These are phyloP conservation scores for Gigaspora rosea DNA, from an alignment of 192 early-diverging fungal species.

Conservation along the genomic window DNA sequence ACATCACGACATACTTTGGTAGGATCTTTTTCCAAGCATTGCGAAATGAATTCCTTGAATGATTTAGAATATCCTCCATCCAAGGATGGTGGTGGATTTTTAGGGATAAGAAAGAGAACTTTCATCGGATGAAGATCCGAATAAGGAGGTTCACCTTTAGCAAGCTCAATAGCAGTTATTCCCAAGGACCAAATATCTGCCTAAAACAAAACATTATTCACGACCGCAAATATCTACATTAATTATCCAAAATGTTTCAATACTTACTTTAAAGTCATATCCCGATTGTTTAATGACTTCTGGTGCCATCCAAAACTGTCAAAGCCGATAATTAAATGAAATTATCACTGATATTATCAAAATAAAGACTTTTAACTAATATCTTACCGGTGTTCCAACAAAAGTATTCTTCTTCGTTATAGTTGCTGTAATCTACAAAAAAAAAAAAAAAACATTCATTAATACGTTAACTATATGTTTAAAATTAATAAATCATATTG, in stretches of 20 bases:
- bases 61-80: conserved; percentile 74
- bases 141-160: conserved; percentile 89
- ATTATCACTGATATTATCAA: not conserved
- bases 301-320: conserved; percentile 87
- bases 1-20: conserved; percentile 50
- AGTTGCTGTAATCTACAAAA: conserved; percentile 70
- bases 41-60: conserved; percentile 88
- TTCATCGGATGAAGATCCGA: conserved; percentile 95
- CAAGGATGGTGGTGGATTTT: conserved; percentile 83
- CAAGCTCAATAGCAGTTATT: conserved; percentile 96
- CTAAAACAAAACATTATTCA: conserved; percentile 33
- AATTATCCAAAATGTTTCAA: not conserved
- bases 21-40: conserved; percentile 89
- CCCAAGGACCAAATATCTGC: conserved; percentile 99
- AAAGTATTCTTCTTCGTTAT: conserved; percentile 96
- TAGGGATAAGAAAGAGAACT: conserved; percentile 91
- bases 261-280: conserved; percentile 82
- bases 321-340: not conserved
- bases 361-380: not conserved
- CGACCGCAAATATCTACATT: not conserved
- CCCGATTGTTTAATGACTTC: conserved; percentile 94
- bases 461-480: not conserved
- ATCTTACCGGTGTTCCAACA: conserved; percentile 88
- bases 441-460: not conserved
- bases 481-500: not conserved